Evolutionary conservation across 2,329 filamentous ascomycete species (phyloP), one percentile per base, ranked within the genome.

Genomic region (Phialophora macrospora): DNA sequence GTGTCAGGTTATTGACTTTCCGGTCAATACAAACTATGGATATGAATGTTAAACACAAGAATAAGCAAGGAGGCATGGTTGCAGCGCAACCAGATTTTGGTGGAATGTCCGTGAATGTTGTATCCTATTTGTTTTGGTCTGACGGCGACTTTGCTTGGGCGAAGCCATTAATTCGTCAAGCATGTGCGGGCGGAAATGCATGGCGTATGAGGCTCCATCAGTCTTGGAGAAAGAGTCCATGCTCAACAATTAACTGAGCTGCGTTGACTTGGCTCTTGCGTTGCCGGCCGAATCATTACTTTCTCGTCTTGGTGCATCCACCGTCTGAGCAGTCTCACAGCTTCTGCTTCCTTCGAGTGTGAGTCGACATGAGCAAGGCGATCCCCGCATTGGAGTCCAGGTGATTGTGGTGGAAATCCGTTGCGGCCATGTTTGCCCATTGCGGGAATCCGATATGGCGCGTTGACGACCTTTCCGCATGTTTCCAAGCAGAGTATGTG

Each of bases 371-470:
- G 64, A 60, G 24, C 32, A 48, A n/a, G 24, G 57, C 61, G 38
- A 20, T 49, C 51, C 62, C 62, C 58, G 61, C 62, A 26, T 59
- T 44, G 26, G 55, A 57, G 48, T 20, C 52, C 34, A 60, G 67
- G 67, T 69, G 67, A 62, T 60, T 60, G 62, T 62, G 30, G 58
- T 52, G 52, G 52, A 46, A 52, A 58, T 56, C 63, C 54, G 66
- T 49, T 64, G 66, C 64, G 62, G 73, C 60, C 63, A 87, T 86
- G 85, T 82, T 85, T 69, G 83, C 81, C 71, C 80, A 80, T 71
- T 89, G 87, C 77, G 79, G 80, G 74, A 81, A 81, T 74, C 83
- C 85, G 41, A 74, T 86, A 70, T 89, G 87, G 87, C 79, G 80
- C 70, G 75, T 79, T 67, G 87, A 89, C 76, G 87, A 89, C 77